Evolutionary conservation across 129 eudicot genomes (phyloP).

Genomic region (Silybum marianum): DNA sequence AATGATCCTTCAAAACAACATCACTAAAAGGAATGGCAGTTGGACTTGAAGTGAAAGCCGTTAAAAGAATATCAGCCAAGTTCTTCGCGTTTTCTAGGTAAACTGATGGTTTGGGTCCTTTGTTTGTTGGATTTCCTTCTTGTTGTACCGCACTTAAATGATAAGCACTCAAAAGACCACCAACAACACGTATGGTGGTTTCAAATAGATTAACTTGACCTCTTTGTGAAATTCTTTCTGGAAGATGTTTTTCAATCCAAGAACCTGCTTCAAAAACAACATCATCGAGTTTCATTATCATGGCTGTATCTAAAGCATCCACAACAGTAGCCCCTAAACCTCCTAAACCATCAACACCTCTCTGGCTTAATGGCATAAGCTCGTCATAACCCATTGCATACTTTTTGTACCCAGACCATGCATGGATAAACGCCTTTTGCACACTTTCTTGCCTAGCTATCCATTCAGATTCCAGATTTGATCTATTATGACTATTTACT

Average conservation of each 20-base stretch:
- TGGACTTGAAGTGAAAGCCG: constrained; percentile 88
- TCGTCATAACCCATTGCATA: constrained; percentile 96
- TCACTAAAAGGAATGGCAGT: constrained; percentile 90
- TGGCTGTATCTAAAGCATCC: constrained; percentile 95
- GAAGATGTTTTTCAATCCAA: constrained; percentile 84
- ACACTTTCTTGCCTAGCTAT: constrained; percentile 60
- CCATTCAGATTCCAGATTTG: constrained; percentile 49
- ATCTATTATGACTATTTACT: constrained; percentile 43
- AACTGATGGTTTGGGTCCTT: constrained; percentile 71
- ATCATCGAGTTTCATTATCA: constrained; percentile 86
- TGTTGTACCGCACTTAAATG: constrained; percentile 74
- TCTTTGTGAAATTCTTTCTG: constrained; percentile 61
- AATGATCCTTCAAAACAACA: constrained; percentile 68
- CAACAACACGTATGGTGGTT: constrained; percentile 89
- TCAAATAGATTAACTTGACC: constrained; percentile 96
- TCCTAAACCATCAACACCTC: constrained; percentile 89
- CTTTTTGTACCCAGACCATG: constrained; percentile 85
- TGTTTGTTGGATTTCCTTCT: constrained; percentile 38
- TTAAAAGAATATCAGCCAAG: constrained; percentile 79
- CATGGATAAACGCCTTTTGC: constrained; percentile 75
- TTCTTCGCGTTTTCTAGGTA: constrained; percentile 82
- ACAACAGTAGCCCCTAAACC: constrained; percentile 94
- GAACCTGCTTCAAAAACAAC: constrained; percentile 84
- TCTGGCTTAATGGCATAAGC: constrained; percentile 82
- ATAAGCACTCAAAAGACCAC: constrained; percentile 98